Conservation (phyloP, 805 yeast species). For the Teunomyces pallodes region DNA sequence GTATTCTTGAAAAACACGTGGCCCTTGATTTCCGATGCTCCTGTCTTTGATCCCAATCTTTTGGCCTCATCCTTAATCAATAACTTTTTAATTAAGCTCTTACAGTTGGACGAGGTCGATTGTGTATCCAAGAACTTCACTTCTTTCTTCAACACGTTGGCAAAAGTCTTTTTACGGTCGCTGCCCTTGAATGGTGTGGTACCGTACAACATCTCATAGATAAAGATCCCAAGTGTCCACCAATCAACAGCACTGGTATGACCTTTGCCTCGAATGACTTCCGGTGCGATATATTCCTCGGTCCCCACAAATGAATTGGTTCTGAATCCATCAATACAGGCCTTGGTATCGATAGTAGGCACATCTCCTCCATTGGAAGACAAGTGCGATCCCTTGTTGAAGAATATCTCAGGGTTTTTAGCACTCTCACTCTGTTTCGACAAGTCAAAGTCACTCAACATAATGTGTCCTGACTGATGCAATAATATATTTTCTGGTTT, state of each 20-base stretch:
- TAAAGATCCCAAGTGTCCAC: conserved; percentile 97
- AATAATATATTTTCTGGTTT: conserved; percentile 94
- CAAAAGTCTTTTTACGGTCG: conserved; percentile 84
- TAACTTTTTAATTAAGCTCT: conserved; percentile 73
- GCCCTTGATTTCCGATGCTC: conserved; percentile 90
- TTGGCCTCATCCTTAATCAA: conserved; percentile 86
- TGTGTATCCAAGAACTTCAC: conserved; percentile 73
- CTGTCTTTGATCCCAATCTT: conserved; percentile 86
- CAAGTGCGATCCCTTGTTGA: conserved; percentile 20
- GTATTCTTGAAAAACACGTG: conserved; percentile 89
- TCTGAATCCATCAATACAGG: conserved; percentile 92
- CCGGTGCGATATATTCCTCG: conserved; percentile 98
- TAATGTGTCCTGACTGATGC: conserved; percentile 97
- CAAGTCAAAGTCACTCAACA: conserved; percentile 94
- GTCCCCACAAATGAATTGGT: conserved; percentile 99
- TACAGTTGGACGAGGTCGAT: conserved; percentile 70
- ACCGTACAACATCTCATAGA: conserved; percentile 93
- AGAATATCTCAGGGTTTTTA: conserved; percentile 70
- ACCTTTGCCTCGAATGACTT: conserved; percentile 94
- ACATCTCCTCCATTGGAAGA: conserved; percentile 25
- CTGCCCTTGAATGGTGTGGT: conserved; percentile 95
- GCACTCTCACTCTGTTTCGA: conserved; percentile 82
- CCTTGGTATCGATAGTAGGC: conserved; percentile 85
- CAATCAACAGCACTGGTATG: conserved; percentile 98
- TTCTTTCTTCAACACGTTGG: conserved; percentile 80